These are phyloP conservation scores for Russula sp. DNA, from an alignment of 768 basidiomycete genomes.

Conservation along the genomic window DNA sequence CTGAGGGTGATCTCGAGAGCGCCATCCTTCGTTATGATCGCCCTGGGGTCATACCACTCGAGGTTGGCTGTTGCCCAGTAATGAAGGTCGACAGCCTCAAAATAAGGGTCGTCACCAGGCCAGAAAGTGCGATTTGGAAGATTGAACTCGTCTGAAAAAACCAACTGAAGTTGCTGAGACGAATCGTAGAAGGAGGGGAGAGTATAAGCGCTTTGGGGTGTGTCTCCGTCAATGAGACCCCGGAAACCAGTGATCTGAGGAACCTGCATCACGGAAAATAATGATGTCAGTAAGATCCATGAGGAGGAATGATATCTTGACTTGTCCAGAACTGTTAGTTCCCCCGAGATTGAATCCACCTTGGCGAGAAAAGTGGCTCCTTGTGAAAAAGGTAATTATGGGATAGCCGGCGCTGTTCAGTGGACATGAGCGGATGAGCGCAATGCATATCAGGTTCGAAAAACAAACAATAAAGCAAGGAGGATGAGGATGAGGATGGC, in stretches of 20 bases:
- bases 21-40: conserved; percentile 39
- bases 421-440: neutral
- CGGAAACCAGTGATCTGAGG: conserved; percentile 39
- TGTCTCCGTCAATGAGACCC: conserved; percentile 52
- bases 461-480: conserved; percentile 19
- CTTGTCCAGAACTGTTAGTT: conserved; percentile 42
- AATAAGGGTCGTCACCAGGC: conserved; percentile 60
- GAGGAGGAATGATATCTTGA: neutral
- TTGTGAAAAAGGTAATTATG: conserved; percentile 28
- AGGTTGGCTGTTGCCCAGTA: conserved; percentile 44
- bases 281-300: neutral
- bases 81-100: conserved; percentile 41
- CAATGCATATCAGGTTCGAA: neutral
- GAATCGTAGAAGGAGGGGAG: conserved; percentile 55
- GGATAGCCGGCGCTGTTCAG: conserved; percentile 32
- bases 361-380: conserved; percentile 22
- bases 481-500: conserved; percentile 6
- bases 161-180: conserved; percentile 51
- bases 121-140: conserved; percentile 73
- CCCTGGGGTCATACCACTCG: conserved; percentile 84
- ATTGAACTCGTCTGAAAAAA: conserved; percentile 90
- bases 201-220: conserved; percentile 48
- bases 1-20: conserved; percentile 45
- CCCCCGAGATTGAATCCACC: conserved; percentile 43
- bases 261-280: conserved; percentile 35